Conservation (phyloP, 768 basidiomycete species). For the Trametes cubensis region DNA sequence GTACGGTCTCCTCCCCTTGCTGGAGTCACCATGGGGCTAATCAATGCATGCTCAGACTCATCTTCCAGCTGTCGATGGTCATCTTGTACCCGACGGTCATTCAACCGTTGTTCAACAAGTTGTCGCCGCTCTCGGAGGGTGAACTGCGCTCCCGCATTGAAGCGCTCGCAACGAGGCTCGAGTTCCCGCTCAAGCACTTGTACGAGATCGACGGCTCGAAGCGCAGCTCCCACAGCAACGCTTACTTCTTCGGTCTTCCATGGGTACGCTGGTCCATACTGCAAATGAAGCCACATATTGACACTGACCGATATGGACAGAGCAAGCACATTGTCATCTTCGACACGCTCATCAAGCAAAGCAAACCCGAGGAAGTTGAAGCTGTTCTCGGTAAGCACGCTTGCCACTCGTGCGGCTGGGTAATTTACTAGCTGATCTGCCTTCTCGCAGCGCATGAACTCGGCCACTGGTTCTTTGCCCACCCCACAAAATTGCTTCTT, state of each 20-base stretch:
- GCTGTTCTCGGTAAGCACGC: constrained; percentile 73
- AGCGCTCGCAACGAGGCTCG: constrained; percentile 72
- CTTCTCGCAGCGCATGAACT: constrained; percentile 77
- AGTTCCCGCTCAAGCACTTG: constrained; percentile 91
- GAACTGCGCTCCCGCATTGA: constrained; percentile 81
- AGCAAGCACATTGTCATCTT: constrained; percentile 96
- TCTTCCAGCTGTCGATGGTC: constrained; percentile 84
- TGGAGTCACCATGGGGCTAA: constrained; percentile 2
- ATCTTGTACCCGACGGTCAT: constrained; percentile 84
- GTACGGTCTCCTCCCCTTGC: constrained; percentile 45
- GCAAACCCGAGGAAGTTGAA: constrained; percentile 89
- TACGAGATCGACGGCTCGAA: constrained; percentile 98
- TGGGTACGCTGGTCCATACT: constrained; percentile 58
- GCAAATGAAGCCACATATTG: too few species aligned
- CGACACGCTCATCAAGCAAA: constrained; percentile 93
- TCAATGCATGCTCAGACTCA: constrained; percentile 50
- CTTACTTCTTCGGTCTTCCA: constrained; percentile 98
- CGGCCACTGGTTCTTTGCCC: constrained; percentile 93
- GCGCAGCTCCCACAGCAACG: constrained; percentile 92
- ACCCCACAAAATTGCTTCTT: constrained; percentile 86
- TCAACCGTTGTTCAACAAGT: constrained; percentile 96
- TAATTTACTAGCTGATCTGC: too few species aligned
- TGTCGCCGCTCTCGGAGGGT: constrained; percentile 80
- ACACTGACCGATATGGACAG: constrained; percentile 37
- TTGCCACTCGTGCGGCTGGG: neutral